Evolutionary conservation across 257 asterid genomes (phyloP), one percentile per base, ranked within the genome.

Genomic region (Scutellaria barbata): DNA sequence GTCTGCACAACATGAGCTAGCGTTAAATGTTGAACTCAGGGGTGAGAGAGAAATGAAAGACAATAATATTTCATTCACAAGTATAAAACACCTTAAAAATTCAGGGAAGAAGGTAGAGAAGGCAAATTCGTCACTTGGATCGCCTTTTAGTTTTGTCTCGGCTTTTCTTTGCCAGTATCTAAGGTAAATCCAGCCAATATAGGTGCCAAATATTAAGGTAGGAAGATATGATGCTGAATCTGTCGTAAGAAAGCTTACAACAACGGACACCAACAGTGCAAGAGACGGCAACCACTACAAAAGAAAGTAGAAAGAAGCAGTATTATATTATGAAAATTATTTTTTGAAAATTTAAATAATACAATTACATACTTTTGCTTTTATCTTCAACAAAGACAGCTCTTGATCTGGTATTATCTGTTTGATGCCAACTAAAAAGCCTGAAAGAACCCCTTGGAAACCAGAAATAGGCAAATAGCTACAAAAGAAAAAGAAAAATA

Each of bases 231-330:
- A 57, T 30, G 85, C 84, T 9, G 95, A 81, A 72, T 92, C 96
- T 66, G 76, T 69, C 1, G 91, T 84, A 83, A 89, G 88, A 82
- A 88, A 80, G 86, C 98, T 89, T 71, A 83, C 69, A 78, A 75
- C 83, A 77, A 81, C 46, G 45, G 90, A 80, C 40, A 88, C 66
- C 86, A 92, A 68, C 53, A 92, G 69, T 59, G 85, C 82, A 51
- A 89, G 80, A 68, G 98, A 89, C 58, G 98, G 98, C 85, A 92
- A 75, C 98, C 96, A 92, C 96, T 92, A 91, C 81, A 82, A 50
- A 60, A 48, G 50, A 80, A 40, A 18, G 50, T 52, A 45, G 66
- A 53, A 71, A 48, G 20, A 30, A 77, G 70, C n/a, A n/a, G n/a
- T n/a, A n/a, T n/a, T n/a, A n/a, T n/a, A n/a, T n/a, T n/a, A n/a